These are phyloP conservation scores for Penicillium sp. DNA, from an alignment of 2,329 filamentous ascomycete species.

Conservation along the genomic window DNA sequence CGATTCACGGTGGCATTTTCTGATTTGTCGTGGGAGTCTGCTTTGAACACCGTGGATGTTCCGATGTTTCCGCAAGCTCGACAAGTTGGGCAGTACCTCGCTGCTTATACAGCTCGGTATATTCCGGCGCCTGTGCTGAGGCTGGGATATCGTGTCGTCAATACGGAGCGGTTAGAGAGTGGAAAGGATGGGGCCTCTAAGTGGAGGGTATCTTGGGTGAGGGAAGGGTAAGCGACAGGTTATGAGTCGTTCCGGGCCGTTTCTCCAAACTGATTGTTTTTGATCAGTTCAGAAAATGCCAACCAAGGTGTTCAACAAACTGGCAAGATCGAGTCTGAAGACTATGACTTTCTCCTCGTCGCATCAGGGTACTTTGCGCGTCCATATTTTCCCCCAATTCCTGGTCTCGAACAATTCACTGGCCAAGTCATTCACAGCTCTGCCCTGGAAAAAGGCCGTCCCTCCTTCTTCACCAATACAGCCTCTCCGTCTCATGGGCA, in stretches of 20 bases:
- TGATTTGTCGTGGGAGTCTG: constrained; percentile 69
- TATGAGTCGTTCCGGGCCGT: neutral
- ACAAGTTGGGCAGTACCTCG: constrained; percentile 73
- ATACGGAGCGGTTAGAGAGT: constrained; percentile 24
- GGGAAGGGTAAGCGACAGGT: constrained; percentile 19
- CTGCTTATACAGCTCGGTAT: constrained; percentile 64
- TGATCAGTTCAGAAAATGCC: neutral
- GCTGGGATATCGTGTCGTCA: constrained; percentile 49
- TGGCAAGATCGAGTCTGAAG: constrained; percentile 23
- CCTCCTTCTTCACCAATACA: constrained; percentile 18
- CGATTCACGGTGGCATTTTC: constrained; percentile 65
- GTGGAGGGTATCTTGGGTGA: constrained; percentile 44
- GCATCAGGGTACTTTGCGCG: constrained; percentile 76
- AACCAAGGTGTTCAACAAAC: neutral
- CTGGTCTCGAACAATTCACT: constrained; percentile 30
- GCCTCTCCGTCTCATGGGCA: constrained; percentile 51
- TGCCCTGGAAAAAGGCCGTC: constrained; percentile 58
- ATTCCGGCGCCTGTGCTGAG: constrained; percentile 51
- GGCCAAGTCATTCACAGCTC: constrained; percentile 69
- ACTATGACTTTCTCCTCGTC: constrained; percentile 72
- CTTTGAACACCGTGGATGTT: constrained; percentile 40
- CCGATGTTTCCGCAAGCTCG: constrained; percentile 74
- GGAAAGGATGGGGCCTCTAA: constrained; percentile 27
- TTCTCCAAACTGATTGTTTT: neutral
- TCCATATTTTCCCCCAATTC: constrained; percentile 55